Conservation (phyloP, 2,329 filamentous ascomycete species). For the Emergomyces orientalis region DNA sequence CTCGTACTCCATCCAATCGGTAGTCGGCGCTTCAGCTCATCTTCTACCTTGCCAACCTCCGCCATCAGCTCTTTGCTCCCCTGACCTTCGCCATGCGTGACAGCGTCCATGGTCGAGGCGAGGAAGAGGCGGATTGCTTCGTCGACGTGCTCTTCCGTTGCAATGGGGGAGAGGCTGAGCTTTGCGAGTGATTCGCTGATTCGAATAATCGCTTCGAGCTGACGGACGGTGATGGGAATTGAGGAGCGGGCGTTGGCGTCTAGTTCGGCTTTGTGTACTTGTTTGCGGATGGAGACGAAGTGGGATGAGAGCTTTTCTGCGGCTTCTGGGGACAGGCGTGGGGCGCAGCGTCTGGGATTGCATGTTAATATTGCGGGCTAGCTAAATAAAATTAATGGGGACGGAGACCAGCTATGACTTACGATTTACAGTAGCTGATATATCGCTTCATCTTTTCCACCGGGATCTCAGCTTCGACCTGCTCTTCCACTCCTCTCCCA, state of each 20-base stretch:
- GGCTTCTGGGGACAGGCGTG: constrained; percentile 78
- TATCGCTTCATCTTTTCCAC: constrained; percentile 97
- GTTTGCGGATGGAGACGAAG: constrained; percentile 90
- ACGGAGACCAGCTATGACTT: constrained; percentile 32
- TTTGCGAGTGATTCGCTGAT: constrained; percentile 96
- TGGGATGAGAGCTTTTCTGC: constrained; percentile 94
- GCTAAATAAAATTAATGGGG: constrained; percentile 17
- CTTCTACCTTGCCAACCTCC: constrained; percentile 76
- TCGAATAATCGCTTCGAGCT: constrained; percentile 92
- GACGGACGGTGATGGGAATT: constrained; percentile 94
- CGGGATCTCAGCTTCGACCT: constrained; percentile 75
- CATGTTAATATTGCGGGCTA: constrained; percentile 22
- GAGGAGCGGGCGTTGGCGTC: constrained; percentile 83
- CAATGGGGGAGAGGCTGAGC: constrained; percentile 72
- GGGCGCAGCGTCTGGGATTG: constrained; percentile 68
- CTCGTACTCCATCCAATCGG: constrained; percentile 95
- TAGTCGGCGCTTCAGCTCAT: constrained; percentile 74
- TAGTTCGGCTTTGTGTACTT: constrained; percentile 84
- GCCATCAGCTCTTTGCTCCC: constrained; percentile 85
- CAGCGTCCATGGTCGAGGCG: constrained; percentile 94
- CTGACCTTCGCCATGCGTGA: constrained; percentile 76
- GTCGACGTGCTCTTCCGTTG: constrained; percentile 85
- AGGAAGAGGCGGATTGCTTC: constrained; percentile 96
- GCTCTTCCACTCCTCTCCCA: constrained; percentile 69
- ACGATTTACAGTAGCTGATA: constrained; percentile 94